Evolutionary conservation across 2,329 filamentous ascomycete species (phyloP).

Genomic region (Sordariomycetes sp.): DNA sequence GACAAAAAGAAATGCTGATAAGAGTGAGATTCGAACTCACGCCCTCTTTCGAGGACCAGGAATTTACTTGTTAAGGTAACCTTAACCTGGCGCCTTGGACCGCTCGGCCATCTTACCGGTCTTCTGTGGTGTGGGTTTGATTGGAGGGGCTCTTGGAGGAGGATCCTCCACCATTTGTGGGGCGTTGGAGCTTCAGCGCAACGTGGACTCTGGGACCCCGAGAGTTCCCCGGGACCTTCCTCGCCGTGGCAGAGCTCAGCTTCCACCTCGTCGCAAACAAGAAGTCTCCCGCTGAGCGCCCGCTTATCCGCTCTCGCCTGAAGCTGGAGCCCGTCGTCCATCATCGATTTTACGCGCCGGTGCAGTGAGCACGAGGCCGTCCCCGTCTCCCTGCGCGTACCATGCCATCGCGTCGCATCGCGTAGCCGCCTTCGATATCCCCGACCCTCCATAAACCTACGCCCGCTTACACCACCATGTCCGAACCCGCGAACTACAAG

Average conservation of each 20-base stretch:
- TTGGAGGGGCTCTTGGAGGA: not conserved
- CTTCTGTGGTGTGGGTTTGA: not conserved
- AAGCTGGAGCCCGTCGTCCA: not conserved
- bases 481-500: constrained; percentile 51
- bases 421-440: not conserved
- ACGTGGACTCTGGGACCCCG: not conserved
- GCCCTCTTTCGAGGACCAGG: not conserved
- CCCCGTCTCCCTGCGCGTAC: not conserved
- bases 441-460: not conserved
- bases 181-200: not conserved
- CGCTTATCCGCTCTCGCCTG: not conserved
- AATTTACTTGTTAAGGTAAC: not conserved
- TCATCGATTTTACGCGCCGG: not conserved
- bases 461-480: constrained; percentile 16
- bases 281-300: not conserved
- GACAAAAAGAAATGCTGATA: not conserved
- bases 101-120: not conserved
- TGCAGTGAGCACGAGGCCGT: no score
- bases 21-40: not conserved
- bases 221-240: not conserved
- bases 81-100: not conserved
- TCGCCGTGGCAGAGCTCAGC: not conserved
- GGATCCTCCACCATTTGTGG: not conserved
- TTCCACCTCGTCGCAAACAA: not conserved
- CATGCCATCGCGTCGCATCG: not conserved